Conservation (phyloP, 306 rosid species). For the Vicia villosa region DNA sequence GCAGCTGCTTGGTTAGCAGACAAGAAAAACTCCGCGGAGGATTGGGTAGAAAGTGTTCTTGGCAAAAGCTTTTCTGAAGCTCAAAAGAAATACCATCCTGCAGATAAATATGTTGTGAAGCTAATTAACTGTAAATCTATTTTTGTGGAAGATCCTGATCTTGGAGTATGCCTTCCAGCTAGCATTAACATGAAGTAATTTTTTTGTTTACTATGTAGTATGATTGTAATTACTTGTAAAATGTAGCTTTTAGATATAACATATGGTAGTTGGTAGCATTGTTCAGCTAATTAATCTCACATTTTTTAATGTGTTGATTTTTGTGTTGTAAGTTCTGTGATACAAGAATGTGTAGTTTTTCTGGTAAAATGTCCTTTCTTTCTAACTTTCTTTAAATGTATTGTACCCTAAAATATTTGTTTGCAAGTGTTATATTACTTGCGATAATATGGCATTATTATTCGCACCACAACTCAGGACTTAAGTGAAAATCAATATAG, state of each 20-base stretch:
- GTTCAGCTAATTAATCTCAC: conserved; percentile 42
- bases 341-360: conserved; percentile 37
- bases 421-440: neutral
- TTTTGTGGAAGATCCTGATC: conserved; percentile 54
- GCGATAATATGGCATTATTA: too few species aligned
- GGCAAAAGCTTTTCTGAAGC: conserved; percentile 63
- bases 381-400: neutral
- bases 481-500: too few species aligned
- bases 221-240: conserved; percentile 61
- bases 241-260: conserved; percentile 56
- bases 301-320: conserved; percentile 42
- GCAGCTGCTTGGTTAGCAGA: conserved; percentile 84
- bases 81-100: conserved; percentile 42
- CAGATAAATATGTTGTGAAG: conserved; percentile 48
- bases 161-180: conserved; percentile 75
- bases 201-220: conserved; percentile 37
- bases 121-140: conserved; percentile 53
- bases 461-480: too few species aligned
- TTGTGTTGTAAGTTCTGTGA: conserved; percentile 40
- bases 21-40: conserved; percentile 52
- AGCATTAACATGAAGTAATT: conserved; percentile 61
- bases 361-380: neutral
- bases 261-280: conserved; percentile 42
- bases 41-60: conserved; percentile 74
- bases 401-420: neutral